A percentile compares a stretch with the other conserved stretches of the same genome.
phyloP scores from a whole-genome alignment of 2,329 filamentous ascomycete species.

The Teratosphaeria destructans region DNA sequence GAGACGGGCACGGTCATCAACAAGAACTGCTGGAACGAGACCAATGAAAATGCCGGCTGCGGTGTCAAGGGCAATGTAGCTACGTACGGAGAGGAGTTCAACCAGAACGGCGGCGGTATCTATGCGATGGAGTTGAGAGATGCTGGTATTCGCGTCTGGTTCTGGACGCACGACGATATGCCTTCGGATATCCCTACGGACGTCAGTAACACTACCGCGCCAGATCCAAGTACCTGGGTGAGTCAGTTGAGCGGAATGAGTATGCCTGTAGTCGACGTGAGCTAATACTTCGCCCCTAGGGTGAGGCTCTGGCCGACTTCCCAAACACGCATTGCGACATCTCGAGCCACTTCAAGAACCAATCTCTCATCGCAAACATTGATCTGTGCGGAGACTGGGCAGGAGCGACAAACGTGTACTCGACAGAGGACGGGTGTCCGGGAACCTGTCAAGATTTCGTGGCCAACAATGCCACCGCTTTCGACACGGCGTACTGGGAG shows the following conservation, averaged over 20 bases:
- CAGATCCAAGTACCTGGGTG: conserved; percentile 50
- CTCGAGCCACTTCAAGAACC: conserved; percentile 25
- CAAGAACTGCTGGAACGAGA: conserved; percentile 16
- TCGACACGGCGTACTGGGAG: conserved; percentile 29
- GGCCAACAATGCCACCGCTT: conserved; percentile 21
- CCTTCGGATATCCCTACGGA: conserved; percentile 30
- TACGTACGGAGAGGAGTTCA: conserved; percentile 22
- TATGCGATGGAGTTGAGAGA: conserved; percentile 25
- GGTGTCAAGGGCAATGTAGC: conserved; percentile 16
- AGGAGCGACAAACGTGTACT: conserved; percentile 20
- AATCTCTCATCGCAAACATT: conserved; percentile 28
- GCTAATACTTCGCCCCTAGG: conserved; percentile 17
- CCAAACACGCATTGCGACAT: conserved; percentile 31
- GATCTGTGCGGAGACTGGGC: conserved; percentile 31
- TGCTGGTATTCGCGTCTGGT: conserved; percentile 23
- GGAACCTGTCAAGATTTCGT: conserved; percentile 22
- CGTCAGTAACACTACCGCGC: conserved; percentile 27
- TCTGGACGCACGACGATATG: conserved; percentile 21
- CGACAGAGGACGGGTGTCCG: conserved; percentile 18
- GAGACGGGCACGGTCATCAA: conserved; percentile 20
- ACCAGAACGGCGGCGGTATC: conserved; percentile 22
- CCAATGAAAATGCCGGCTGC: conserved; percentile 22
- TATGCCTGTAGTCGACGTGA: background rate
- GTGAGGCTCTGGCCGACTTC: conserved; percentile 53
- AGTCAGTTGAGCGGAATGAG: background rate